A percentile compares a stretch with the other conserved stretches of the same genome.
Conservation (phyloP, 2,329 filamentous ascomycete genomes). For the Arthrobotrys musiformis region DNA sequence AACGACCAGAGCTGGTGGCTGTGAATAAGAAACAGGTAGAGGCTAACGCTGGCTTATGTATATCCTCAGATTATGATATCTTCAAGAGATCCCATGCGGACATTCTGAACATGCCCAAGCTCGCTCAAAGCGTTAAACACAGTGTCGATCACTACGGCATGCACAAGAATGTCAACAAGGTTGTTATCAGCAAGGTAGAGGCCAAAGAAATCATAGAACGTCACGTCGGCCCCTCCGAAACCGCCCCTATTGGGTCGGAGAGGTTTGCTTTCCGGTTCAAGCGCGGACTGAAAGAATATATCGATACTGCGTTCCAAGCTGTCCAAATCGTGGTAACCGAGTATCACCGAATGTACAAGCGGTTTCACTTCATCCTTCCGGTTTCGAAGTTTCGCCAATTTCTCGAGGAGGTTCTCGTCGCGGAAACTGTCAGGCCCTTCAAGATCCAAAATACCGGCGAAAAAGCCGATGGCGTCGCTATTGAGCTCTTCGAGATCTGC, state of each 20-base stretch:
- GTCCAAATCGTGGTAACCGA: neutral
- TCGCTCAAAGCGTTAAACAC: neutral
- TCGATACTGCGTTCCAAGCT: neutral
- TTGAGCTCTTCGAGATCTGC: neutral
- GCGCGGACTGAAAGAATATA: neutral
- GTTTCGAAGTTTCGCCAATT: neutral
- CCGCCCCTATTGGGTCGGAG: neutral
- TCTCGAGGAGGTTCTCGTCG: neutral
- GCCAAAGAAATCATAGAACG: neutral
- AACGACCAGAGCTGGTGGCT: no score
- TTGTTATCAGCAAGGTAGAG: neutral
- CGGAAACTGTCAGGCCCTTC: neutral
- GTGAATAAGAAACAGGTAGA: no score
- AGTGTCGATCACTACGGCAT: neutral
- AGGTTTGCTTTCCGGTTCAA: neutral
- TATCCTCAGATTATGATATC: neutral
- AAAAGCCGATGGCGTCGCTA: neutral
- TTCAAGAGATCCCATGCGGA: neutral
- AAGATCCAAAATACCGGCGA: neutral
- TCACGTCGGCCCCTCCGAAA: neutral
- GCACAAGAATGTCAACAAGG: neutral
- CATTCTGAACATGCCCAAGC: neutral
- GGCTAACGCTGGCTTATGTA: no score
- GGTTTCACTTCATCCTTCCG: neutral
- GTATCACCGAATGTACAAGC: neutral